Percentiles rank a stretch among this genome's conserved stretches.
Evolutionary conservation across 2,329 filamentous ascomycete species (phyloP).

Genomic region (Cordyceps javanica): DNA sequence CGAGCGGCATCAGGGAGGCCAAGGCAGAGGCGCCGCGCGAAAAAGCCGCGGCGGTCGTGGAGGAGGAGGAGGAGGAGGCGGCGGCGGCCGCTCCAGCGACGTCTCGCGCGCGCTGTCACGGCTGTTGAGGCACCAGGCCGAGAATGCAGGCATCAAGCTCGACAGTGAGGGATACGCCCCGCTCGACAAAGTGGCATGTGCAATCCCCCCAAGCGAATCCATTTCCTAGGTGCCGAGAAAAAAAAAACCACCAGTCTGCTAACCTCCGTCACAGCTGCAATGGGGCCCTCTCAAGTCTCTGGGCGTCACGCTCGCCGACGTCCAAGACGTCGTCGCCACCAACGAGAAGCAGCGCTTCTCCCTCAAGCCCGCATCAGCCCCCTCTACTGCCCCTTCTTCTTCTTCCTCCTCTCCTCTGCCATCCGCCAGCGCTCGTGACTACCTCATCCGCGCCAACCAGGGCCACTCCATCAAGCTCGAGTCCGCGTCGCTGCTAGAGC

Average conservation of each 20-base stretch:
- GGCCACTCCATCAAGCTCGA: constrained; percentile 80
- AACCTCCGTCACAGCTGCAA: constrained; percentile 35
- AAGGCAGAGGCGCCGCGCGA: constrained; percentile 11
- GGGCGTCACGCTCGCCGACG: constrained; percentile 67
- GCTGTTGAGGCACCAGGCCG: constrained; percentile 51
- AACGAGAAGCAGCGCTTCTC: constrained; percentile 92
- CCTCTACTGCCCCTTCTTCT: too few relatives aligned
- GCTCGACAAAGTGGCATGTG: constrained; percentile 53
- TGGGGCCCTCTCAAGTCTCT: constrained; percentile 59
- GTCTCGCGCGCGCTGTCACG: constrained; percentile 49
- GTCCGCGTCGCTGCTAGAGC: constrained; percentile 62
- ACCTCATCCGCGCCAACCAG: constrained; percentile 90
- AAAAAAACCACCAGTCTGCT: too few relatives aligned
- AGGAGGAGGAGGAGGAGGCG: constrained; percentile 25
- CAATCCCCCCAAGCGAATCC: not conserved
- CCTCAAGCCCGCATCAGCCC: constrained; percentile 44
- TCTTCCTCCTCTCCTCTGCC: too few relatives aligned
- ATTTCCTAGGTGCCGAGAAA: too few relatives aligned
- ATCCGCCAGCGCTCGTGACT: constrained; percentile 51
- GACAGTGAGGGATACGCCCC: constrained; percentile 55
- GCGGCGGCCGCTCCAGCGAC: constrained; percentile 27
- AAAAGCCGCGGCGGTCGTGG: constrained; percentile 18
- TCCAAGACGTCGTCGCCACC: constrained; percentile 60
- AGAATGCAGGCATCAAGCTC: constrained; percentile 48
- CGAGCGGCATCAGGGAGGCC: not conserved